Conservation (phyloP, 352 stramenopile species). For the Pythium phragmitis region DNA sequence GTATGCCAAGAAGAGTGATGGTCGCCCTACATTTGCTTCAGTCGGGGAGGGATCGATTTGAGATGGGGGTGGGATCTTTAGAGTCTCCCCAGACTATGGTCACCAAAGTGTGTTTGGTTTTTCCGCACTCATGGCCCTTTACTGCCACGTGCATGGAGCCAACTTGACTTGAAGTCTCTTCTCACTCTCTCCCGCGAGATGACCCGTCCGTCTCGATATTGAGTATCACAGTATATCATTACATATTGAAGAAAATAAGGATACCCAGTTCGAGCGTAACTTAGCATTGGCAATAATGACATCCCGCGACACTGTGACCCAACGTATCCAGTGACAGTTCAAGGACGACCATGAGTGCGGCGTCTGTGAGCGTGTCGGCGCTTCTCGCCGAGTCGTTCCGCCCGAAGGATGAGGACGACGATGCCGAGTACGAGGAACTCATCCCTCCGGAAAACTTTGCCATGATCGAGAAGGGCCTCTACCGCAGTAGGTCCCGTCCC, state of each 20-base stretch:
- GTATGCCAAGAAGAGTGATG: too few species aligned
- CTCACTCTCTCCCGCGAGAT: too few species aligned
- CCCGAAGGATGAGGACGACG: constrained; percentile 56
- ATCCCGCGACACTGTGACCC: neutral
- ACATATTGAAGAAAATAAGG: neutral
- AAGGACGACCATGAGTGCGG: constrained; percentile 6
- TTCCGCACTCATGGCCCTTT: too few species aligned
- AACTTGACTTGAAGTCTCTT: too few species aligned
- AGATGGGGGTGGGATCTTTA: too few species aligned
- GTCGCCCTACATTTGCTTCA: too few species aligned
- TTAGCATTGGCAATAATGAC: neutral
- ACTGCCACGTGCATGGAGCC: too few species aligned
- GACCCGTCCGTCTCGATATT: neutral
- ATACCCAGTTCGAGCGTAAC: neutral
- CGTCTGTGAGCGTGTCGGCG: constrained; percentile 10
- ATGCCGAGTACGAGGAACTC: constrained; percentile 78
- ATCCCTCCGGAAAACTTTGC: constrained; percentile 88
- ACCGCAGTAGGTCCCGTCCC: constrained; percentile 51
- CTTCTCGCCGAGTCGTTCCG: constrained; percentile 16
- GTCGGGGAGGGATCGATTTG: too few species aligned
- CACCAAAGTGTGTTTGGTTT: too few species aligned
- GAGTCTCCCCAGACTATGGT: too few species aligned
- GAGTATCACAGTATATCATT: neutral
- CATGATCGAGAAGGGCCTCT: constrained; percentile 86
- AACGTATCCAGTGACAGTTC: neutral